Evolutionary conservation across 495 filamentous ascomycete species (phyloP).

Genomic region (Wilcoxina mikolae): DNA sequence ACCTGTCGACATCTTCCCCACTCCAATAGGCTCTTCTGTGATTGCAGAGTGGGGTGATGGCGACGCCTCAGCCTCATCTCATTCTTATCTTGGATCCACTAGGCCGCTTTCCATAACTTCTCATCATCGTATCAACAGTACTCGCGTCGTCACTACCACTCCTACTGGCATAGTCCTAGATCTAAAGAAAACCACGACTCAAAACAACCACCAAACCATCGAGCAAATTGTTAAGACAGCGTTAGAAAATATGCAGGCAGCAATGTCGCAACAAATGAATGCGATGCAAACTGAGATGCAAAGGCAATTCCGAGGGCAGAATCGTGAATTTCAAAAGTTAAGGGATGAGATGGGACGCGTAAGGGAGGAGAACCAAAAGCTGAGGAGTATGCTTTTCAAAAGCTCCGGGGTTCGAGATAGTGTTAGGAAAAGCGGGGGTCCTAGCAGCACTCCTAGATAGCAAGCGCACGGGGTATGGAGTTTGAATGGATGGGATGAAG

Average conservation of each 20-base stretch:
- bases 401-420: neutral
- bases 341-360: conserved; percentile 17
- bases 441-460: neutral
- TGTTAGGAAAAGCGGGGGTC: neutral
- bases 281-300: conserved; percentile 21
- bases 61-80: neutral
- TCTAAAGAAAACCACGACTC: too few species aligned
- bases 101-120: neutral
- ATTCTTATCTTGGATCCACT: neutral
- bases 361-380: conserved; percentile 18
- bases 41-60: neutral
- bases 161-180: neutral
- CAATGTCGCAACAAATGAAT: conserved; percentile 17
- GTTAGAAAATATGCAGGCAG: conserved; percentile 17
- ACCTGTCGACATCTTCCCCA: neutral
- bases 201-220: neutral
- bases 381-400: conserved; percentile 17
- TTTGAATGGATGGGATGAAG: neutral
- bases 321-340: conserved; percentile 13
- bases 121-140: neutral
- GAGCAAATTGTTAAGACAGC: conserved; percentile 3
- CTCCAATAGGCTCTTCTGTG: neutral
- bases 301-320: conserved; percentile 17
- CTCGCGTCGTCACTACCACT: neutral
- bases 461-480: neutral